phyloP scores from a whole-genome alignment of 2,329 filamentous ascomycete genomes.

The Chaetoscypha palmicola region DNA sequence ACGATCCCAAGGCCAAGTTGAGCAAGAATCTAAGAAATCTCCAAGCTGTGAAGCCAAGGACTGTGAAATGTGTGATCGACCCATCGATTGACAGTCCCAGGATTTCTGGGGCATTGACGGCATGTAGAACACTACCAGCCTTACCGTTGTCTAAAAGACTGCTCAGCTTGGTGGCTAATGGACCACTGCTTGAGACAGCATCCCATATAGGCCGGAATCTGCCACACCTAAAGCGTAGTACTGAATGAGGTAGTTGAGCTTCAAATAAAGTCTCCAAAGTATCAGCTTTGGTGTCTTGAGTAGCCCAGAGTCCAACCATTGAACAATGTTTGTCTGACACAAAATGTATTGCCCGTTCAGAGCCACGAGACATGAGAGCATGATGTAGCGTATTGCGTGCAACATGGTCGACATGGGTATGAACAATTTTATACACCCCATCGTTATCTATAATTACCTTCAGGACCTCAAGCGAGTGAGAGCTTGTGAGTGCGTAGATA shows the following conservation, averaged over 20 bases:
- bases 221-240: constrained; percentile 49
- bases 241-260: constrained; percentile 47
- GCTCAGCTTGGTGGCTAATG: constrained; percentile 35
- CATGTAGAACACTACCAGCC: neutral
- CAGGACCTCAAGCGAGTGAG: constrained; percentile 51
- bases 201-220: constrained; percentile 37
- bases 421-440: constrained; percentile 23
- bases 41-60: constrained; percentile 58
- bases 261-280: constrained; percentile 42
- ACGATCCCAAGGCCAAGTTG: constrained; percentile 50
- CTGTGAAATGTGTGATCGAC: constrained; percentile 59
- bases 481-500: constrained; percentile 42
- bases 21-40: constrained; percentile 67
- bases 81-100: constrained; percentile 65
- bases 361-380: constrained; percentile 8
- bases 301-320: constrained; percentile 28
- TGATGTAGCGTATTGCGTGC: constrained; percentile 28
- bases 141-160: neutral
- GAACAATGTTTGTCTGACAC: constrained; percentile 29
- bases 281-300: constrained; percentile 23
- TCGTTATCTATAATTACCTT: constrained; percentile 30
- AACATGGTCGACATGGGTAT: constrained; percentile 28
- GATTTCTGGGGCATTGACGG: constrained; percentile 34
- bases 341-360: constrained; percentile 21
- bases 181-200: constrained; percentile 12